Base-by-base conservation (phyloP, 495 filamentous ascomycete species). In the Penicillium mononematosum region DNA sequence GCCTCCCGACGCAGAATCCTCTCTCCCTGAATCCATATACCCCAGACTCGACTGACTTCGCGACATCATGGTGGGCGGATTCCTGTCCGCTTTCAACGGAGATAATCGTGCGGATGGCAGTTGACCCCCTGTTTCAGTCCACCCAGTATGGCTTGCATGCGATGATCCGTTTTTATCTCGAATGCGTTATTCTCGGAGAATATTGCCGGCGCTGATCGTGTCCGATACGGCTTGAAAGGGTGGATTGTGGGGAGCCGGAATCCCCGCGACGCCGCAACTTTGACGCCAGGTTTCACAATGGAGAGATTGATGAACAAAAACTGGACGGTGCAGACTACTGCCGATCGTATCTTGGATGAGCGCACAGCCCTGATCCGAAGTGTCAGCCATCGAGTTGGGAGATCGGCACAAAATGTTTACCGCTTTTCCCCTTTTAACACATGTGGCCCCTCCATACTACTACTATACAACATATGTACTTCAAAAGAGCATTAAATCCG, bases 1-100 rank as follows among this genome's bases (percentile, higher is more conserved):
- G 5, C 52, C 54, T 0, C 70, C 71, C 10, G 73, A 51, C 19
- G 61, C 62, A 16, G 70, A 56, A 29, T 78, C 75, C 16, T 78
- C 72, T 51, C 63, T 68, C 45, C 36, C 63, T 9, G 65, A 53
- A 55, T 77, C 72, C 51, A 74, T 50, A 46, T 62, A 73, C 38
- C 71, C 73, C 60, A 79, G 58, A 55, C 76, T 77, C 17, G 75
- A 77, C 64, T 79, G 76, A 55, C 74, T 79, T 64, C 75, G 66
- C 47, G 73, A 77, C 74, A 77, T 77, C 70, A 75, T 76, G 36
- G n/a, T 31, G 32, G 44, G 43, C 41, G 36, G 32, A 49, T 31
- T 38, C 22, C 48, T 25, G 46, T 38, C 32, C 52, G 50, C 25
- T 24, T 57, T 43, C 38, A 48, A 47, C 45, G 31, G 44, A 25